phyloP scores from a whole-genome alignment of 805 yeast species.

The Spathaspora gorwiae region DNA sequence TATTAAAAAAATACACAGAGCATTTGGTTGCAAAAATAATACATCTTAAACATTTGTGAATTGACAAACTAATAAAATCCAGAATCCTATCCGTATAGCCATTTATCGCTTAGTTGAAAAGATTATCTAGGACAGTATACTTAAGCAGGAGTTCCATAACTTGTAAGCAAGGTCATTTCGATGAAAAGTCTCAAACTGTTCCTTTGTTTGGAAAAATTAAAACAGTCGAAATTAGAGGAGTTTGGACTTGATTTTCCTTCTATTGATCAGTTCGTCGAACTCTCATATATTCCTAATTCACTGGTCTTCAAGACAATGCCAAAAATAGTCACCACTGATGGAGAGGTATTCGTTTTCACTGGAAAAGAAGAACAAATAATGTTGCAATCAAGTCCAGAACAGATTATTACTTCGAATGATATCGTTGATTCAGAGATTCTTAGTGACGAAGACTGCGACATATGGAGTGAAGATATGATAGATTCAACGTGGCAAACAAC shows the following conservation, averaged over 20 bases:
- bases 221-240: slow-evolving; percentile 4
- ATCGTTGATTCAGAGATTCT: neutral
- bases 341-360: neutral
- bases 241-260: slow-evolving; percentile 5
- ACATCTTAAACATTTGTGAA: too few relatives aligned
- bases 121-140: too few relatives aligned
- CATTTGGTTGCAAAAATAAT: neutral
- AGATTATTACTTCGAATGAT: neutral
- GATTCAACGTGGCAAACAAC: slow-evolving; percentile 1
- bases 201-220: slow-evolving; percentile 1
- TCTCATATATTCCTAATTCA: slow-evolving; percentile 2
- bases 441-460: neutral
- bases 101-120: too few relatives aligned
- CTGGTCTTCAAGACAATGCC: slow-evolving; percentile 3
- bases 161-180: too few relatives aligned
- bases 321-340: slow-evolving; percentile 1
- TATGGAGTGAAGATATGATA: neutral
- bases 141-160: too few relatives aligned
- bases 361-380: neutral
- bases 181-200: slow-evolving; percentile 4
- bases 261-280: slow-evolving; percentile 3
- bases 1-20: too few relatives aligned
- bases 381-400: neutral
- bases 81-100: too few relatives aligned
- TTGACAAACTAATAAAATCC: too few relatives aligned